phyloP scores from a whole-genome alignment of 805 yeast species.

The Kazachstania kunashirensis region DNA sequence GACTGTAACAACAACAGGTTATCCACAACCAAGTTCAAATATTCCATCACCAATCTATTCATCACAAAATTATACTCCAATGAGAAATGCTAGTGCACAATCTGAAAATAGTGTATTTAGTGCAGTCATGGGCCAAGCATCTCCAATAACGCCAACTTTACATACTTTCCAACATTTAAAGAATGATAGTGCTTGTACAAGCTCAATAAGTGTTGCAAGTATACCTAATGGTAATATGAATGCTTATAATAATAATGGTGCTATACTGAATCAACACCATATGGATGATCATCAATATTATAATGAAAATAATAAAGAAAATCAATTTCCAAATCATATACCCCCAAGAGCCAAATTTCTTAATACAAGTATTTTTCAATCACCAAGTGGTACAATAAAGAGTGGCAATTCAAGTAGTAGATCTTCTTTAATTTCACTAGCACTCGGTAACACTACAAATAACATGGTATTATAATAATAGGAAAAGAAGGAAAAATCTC shows the following conservation, averaged over 20 bases:
- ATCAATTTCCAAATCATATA: slow-evolving; percentile 13
- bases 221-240: slow-evolving; percentile 10
- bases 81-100: slow-evolving; percentile 26
- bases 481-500: no score
- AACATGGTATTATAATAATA: slow-evolving; percentile 4
- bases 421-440: slow-evolving; percentile 17
- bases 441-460: slow-evolving; percentile 8
- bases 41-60: slow-evolving; percentile 26
- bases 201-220: slow-evolving; percentile 24
- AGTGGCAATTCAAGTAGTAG: slow-evolving; percentile 16
- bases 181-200: slow-evolving; percentile 22
- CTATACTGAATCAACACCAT: slow-evolving; percentile 5
- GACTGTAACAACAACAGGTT: slow-evolving; percentile 5
- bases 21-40: slow-evolving; percentile 8
- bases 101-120: slow-evolving; percentile 29
- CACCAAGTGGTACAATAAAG: slow-evolving; percentile 12
- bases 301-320: slow-evolving; percentile 19
- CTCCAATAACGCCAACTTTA: slow-evolving; percentile 29
- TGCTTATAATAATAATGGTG: slow-evolving; percentile 6
- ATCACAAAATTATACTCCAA: slow-evolving; percentile 24
- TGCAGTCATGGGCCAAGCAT: slow-evolving; percentile 16
- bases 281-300: slow-evolving; percentile 4
- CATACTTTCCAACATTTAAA: slow-evolving; percentile 23
- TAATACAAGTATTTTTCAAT: slow-evolving; percentile 19
- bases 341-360: slow-evolving; percentile 27